Evolutionary conservation across 371 early-diverging fungal genomes (phyloP), one percentile per base, ranked within the genome.

Genomic region (Lichtheimia ramosa): DNA sequence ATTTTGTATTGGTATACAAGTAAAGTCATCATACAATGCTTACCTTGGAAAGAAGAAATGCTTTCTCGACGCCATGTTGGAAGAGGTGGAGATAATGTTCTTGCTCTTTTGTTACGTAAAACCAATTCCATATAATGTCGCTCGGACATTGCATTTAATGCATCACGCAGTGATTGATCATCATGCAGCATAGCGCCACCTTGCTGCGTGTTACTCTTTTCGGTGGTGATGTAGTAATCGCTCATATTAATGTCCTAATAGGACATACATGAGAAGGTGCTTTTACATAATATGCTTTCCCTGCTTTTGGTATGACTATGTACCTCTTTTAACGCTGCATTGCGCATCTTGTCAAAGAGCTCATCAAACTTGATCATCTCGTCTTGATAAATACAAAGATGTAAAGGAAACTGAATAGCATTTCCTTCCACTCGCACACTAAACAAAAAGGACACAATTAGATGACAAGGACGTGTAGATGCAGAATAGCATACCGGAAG

Each of bases 381-480:
- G 46, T 68, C 65, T 61, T 74, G 72, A 39, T 74, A 50, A 13
- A 68, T 59, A 50, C 63, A 71, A 27, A 77, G 56, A 57, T 68
- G 74, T 16, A 74, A 50, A 23, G 74, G 72, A 51, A 69, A 66
- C 48, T 56, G 48, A 16, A 63, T 56, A 2, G 68, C 48, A 34
- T 62, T 68, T 49, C 72, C 72, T 48, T 74, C 65, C 25, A 71
- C 67, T 13, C 64, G 63, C n/a, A 77, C 56, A 56, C 77, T 77
- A 10, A 6, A 8, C 10, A 34, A 4, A 34, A 34, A 8, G 34
- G 34, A 34, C 10, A 34, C 2, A 34, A 10, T 34, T 34, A 34
- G 10, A 28, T 7, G 28, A 34, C 5, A 34, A 34, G 10, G 34
- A 8, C 10, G 34, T 34, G 34, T 34, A 34, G 10, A 34, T 34